These are phyloP conservation scores for Venturia oleaginea DNA, from an alignment of 2,329 filamentous ascomycete species.

Conservation along the genomic window DNA sequence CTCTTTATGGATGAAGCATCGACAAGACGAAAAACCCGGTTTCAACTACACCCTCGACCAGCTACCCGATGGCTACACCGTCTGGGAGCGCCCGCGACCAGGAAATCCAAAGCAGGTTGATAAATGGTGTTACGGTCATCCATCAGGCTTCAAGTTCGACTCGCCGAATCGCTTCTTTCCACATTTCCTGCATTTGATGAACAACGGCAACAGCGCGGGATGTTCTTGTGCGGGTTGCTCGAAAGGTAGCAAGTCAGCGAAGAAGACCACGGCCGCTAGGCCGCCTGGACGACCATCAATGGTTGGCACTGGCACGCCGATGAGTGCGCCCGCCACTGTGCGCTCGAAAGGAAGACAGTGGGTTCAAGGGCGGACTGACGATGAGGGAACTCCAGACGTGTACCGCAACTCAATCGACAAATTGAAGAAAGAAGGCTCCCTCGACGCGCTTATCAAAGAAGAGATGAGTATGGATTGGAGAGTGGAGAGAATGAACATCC, in stretches of 20 bases:
- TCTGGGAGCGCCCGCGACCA: slow-evolving; percentile 41
- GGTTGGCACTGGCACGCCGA: not conserved
- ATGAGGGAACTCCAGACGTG: slow-evolving; percentile 46
- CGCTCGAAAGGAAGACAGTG: slow-evolving; percentile 10
- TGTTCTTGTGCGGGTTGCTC: slow-evolving; percentile 45
- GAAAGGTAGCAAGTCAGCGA: not conserved
- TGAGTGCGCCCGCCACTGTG: not conserved
- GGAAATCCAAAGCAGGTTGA: slow-evolving; percentile 36
- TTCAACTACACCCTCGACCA: slow-evolving; percentile 42
- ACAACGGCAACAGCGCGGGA: slow-evolving; percentile 29
- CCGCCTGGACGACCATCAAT: slow-evolving; percentile 2
- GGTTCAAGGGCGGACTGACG: slow-evolving; percentile 27
- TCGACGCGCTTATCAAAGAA: slow-evolving; percentile 42
- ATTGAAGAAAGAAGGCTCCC: slow-evolving; percentile 31
- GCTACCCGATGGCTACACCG: slow-evolving; percentile 45
- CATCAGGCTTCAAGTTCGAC: slow-evolving; percentile 40
- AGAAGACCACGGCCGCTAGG: not conserved
- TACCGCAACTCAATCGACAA: slow-evolving; percentile 42
- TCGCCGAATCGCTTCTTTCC: slow-evolving; percentile 46
- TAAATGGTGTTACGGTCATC: slow-evolving; percentile 50
- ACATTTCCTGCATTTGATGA: slow-evolving; percentile 47
- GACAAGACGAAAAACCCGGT: slow-evolving; percentile 29
- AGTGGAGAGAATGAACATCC: slow-evolving; percentile 34
- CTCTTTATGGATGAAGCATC: slow-evolving; percentile 38
- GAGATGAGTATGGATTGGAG: slow-evolving; percentile 48